A percentile compares a stretch with the other conserved stretches of the same genome.
These are phyloP conservation scores for Salvia rosmarinus DNA, from an alignment of 257 asterid genomes.

Conservation along the genomic window DNA sequence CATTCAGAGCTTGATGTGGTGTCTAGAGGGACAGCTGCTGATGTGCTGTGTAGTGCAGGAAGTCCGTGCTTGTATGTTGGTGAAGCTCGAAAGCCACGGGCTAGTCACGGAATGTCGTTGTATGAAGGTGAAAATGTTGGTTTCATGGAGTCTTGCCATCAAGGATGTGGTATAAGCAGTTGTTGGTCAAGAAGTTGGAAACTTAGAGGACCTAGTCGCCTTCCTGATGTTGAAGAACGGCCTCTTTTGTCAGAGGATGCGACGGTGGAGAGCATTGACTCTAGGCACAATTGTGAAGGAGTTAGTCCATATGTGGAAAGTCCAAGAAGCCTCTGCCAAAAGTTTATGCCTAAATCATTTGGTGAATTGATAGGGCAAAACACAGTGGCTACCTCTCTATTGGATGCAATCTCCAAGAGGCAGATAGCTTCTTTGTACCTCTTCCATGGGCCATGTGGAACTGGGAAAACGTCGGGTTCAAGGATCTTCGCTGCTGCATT, in stretches of 20 bases:
- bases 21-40: conserved; percentile 46
- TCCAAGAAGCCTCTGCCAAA: conserved; percentile 64
- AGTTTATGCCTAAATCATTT: conserved; percentile 76
- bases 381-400: conserved; percentile 59
- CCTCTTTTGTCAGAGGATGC: conserved; percentile 55
- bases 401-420: conserved; percentile 54
- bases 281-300: conserved; percentile 37
- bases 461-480: conserved; percentile 85
- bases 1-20: conserved; percentile 37
- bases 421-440: conserved; percentile 61
- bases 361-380: conserved; percentile 74
- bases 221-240: conserved; percentile 47
- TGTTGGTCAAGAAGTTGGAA: conserved; percentile 74
- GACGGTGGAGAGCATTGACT: conserved; percentile 35
- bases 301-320: conserved; percentile 45
- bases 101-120: conserved; percentile 39
- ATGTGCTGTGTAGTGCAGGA: conserved; percentile 44
- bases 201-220: conserved; percentile 47
- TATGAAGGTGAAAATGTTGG: conserved; percentile 52
- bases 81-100: conserved; percentile 41
- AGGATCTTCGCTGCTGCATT: conserved; percentile 85
- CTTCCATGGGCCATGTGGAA: conserved; percentile 91
- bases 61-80: conserved; percentile 52
- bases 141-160: conserved; percentile 52
- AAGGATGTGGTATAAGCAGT: conserved; percentile 77